Conservation (phyloP, 345 rosid genomes). For the Dipteronia dyeriana region DNA sequence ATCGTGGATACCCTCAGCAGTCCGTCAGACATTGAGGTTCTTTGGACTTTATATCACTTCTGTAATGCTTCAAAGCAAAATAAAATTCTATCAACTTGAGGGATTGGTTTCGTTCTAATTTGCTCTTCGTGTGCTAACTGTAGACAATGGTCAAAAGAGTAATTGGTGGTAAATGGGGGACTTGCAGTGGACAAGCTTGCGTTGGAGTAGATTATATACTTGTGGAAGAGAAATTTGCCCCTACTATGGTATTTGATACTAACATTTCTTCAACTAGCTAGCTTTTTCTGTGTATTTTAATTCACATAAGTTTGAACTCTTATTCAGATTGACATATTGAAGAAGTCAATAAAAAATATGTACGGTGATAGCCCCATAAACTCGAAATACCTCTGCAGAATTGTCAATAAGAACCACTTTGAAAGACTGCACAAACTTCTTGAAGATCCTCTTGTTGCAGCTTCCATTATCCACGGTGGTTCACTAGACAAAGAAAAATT, state of each 20-base stretch:
- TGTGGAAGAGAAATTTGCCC: conserved; percentile 55
- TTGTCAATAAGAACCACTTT: conserved; percentile 53
- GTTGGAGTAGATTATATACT: conserved; percentile 70
- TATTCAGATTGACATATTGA: conserved; percentile 63
- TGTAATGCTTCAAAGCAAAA: neutral
- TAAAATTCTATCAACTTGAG: no score
- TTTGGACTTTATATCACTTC: neutral
- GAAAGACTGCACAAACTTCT: conserved; percentile 54
- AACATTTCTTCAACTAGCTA: neutral
- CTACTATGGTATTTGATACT: conserved; percentile 48
- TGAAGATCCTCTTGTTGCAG: conserved; percentile 58
- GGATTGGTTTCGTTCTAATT: neutral
- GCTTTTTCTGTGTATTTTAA: neutral
- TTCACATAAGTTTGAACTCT: conserved; percentile 4
- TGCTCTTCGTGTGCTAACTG: neutral
- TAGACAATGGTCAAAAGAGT: conserved; percentile 64
- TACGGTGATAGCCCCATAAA: conserved; percentile 62
- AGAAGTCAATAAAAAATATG: conserved; percentile 45
- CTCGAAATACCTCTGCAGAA: conserved; percentile 52
- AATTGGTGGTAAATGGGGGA: conserved; percentile 85
- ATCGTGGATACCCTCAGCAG: conserved; percentile 53
- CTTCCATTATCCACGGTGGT: conserved; percentile 71
- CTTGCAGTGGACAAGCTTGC: conserved; percentile 84
- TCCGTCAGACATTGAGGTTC: conserved; percentile 56
- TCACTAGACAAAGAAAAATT: conserved; percentile 58